phyloP scores from a whole-genome alignment of 495 filamentous ascomycete genomes.

The Coniosporium apollinis region DNA sequence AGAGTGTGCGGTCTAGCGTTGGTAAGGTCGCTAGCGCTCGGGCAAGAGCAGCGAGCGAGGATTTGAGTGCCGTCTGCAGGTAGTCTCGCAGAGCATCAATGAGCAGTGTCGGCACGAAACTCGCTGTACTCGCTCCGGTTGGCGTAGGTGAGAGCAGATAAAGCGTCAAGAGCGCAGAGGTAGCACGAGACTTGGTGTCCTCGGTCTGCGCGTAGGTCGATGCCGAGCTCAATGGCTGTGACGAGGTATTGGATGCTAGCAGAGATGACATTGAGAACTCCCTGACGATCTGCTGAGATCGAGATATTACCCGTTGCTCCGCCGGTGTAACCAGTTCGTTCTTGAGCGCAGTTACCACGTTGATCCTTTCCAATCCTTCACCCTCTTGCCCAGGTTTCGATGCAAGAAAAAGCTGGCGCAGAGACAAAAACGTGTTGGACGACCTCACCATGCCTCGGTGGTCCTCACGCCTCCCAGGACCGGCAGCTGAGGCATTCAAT shows the following conservation, averaged over 20 bases:
- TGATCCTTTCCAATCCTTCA: conserved; percentile 53
- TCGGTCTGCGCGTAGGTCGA: conserved; percentile 65
- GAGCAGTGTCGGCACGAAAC: conserved; percentile 52
- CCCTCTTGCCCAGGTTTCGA: conserved; percentile 53
- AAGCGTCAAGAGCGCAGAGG: conserved; percentile 59
- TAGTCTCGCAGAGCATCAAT: conserved; percentile 66
- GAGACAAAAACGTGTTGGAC: conserved; percentile 52
- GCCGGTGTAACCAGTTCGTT: conserved; percentile 49
- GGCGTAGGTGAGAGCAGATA: conserved; percentile 61
- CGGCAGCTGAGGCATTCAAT: conserved; percentile 29
- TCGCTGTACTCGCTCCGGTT: conserved; percentile 19
- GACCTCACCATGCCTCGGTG: conserved; percentile 63
- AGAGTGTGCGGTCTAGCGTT: conserved; percentile 62
- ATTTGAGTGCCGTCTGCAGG: conserved; percentile 56
- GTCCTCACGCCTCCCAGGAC: conserved; percentile 35
- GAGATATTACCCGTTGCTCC: conserved; percentile 47
- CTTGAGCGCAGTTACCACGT: conserved; percentile 48
- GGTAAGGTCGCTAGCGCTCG: conserved; percentile 65
- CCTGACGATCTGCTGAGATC: conserved; percentile 63
- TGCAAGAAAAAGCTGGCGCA: conserved; percentile 55
- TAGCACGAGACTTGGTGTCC: conserved; percentile 53
- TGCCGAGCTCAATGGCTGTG: conserved; percentile 15
- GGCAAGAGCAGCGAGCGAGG: conserved; percentile 51
- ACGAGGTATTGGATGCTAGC: conserved; percentile 12
- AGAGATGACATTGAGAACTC: conserved; percentile 68